Evolutionary conservation across 2,329 filamentous ascomycete species (phyloP), one percentile per base, ranked within the genome.

Genomic region (Trichophyton schoenleinii): DNA sequence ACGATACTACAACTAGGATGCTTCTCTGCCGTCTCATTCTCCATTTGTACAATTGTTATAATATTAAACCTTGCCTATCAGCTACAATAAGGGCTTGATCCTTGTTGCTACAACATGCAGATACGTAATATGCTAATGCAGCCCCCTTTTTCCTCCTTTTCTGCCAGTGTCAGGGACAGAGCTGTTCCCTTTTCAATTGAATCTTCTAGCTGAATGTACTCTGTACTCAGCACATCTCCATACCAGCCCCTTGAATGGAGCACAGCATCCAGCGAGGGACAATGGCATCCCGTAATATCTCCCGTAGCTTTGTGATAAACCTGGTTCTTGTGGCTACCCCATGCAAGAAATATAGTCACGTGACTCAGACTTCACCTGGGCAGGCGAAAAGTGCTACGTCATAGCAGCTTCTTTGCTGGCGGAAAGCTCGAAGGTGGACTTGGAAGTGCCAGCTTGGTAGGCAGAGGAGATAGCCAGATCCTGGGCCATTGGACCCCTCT

Each of bases 1-100:
- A 58, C 82, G 88, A 71, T 96, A 94, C 66, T 79, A 74, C 71
- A 70, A 74, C 62, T 78, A 70, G 69, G 53, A 42, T 9, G 25
- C 15, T 7, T 20, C 36, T 11, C 6, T 28, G 28, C 28, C 28
- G 5, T 31, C 53, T 20, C 9, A 13, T 13, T 41, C n/a, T 28
- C 48, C 28, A 15, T 38, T 53, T 34, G 28, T 55, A n/a, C 52
- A n/a, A 31, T 31, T 6, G n/a, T n/a, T 52, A 22, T 52, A 34
- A 34, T 52, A 22, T 52, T 44, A 44, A 52, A 34, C 52, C 52
- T 36, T 55, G 25, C n/a, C 28, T 9, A 25, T 15, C 6, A 18
- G 52, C 28, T 36, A 3, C 34, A 31, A 31, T 18, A 20, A 18
- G 52, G 31, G 52, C 28, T 3, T 38, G 52, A 55, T 55, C 52